Conservation (phyloP, 1,139 yeast genomes). For the Kurtzmaniella quercitrusa region DNA sequence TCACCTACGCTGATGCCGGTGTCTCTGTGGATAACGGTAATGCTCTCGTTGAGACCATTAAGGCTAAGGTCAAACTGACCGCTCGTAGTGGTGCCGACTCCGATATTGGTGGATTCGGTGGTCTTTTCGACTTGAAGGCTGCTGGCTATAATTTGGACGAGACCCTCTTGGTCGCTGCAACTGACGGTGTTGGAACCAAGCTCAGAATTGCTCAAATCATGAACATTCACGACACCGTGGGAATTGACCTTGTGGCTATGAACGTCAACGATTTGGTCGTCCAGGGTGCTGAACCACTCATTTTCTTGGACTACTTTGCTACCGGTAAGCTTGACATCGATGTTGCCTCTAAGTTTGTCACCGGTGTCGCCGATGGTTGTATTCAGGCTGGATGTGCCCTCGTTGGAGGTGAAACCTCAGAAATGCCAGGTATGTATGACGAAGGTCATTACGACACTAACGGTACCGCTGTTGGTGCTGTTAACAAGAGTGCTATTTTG, state of each 20-base stretch:
- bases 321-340: constrained; percentile 84
- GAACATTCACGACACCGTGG: constrained; percentile 90
- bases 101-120: constrained; percentile 98
- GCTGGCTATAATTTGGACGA: constrained; percentile 79
- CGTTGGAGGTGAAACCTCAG: constrained; percentile 98
- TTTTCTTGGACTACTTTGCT: constrained; percentile 95
- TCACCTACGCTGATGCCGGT: constrained; percentile 92
- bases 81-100: constrained; percentile 96
- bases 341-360: constrained; percentile 83
- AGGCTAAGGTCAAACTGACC: constrained; percentile 89
- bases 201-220: constrained; percentile 90
- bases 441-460: constrained; percentile 96
- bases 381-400: constrained; percentile 93
- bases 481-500: constrained; percentile 66
- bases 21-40: constrained; percentile 97
- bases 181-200: constrained; percentile 99
- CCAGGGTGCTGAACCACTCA: constrained; percentile 97
- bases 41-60: constrained; percentile 82
- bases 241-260: constrained; percentile 98
- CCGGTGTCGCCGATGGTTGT: constrained; percentile 97
- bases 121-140: constrained; percentile 82
- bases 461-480: constrained; percentile 99
- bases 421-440: constrained; percentile 98
- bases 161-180: constrained; percentile 90
- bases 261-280: constrained; percentile 96